Percentiles rank a stretch among this genome's conserved stretches.
Conservation (phyloP, 129 eudicot genomes). For the Logfia minima region DNA sequence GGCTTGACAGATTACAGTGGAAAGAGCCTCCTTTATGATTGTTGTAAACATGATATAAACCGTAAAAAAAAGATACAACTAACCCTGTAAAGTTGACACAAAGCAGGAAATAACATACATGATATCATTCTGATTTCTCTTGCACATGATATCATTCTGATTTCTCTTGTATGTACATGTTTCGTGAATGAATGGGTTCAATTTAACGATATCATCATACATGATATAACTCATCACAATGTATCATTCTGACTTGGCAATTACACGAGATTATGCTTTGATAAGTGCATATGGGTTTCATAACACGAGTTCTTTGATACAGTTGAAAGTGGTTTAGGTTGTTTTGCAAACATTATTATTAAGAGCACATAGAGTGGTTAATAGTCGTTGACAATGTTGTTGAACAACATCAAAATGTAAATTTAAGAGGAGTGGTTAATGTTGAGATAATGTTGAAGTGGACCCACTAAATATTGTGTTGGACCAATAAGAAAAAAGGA, state of each 20-base stretch:
- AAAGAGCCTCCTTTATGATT: conserved; percentile 56
- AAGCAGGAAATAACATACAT: conserved; percentile 10
- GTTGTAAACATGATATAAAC: not conserved
- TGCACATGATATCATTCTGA: too few species aligned
- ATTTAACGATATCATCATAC: not conserved
- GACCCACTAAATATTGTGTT: too few species aligned
- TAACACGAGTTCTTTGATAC: not conserved
- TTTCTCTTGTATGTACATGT: conserved; percentile 26
- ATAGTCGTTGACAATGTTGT: too few species aligned
- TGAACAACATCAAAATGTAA: too few species aligned
- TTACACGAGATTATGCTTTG: not conserved
- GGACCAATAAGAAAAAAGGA: too few species aligned
- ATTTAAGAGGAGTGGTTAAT: too few species aligned
- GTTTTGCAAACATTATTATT: not conserved
- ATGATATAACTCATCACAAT: not conserved
- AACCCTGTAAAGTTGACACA: conserved; percentile 29
- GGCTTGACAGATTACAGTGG: conserved; percentile 79
- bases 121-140: too few species aligned
- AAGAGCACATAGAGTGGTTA: too few species aligned
- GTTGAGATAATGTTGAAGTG: too few species aligned
- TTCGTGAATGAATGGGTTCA: not conserved
- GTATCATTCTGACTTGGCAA: not conserved
- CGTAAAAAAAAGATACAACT: conserved; percentile 11
- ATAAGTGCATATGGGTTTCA: not conserved
- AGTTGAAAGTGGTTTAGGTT: not conserved